Evolutionary conservation across 306 rosid species (phyloP), one percentile per base, ranked within the genome.

Genomic region (Herpetospermum pedunculosum): DNA sequence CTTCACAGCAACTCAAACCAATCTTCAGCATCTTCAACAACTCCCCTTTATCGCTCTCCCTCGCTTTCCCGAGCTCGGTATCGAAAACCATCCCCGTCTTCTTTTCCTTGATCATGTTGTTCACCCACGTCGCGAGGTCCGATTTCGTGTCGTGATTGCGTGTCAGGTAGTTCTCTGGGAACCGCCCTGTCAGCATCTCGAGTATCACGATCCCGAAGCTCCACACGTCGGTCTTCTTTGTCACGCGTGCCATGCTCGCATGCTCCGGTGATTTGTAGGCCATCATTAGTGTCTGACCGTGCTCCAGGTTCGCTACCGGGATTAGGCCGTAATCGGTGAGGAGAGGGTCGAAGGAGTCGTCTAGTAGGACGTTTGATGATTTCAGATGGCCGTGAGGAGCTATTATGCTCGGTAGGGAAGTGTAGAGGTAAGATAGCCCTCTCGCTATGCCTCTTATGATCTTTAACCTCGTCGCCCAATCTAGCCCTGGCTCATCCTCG

Each of bases 221-320:
- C 97, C 97, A 94, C 2, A 91, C 82, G 2, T 94, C 98, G 0
- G 96, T 91, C 80, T 90, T 90, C 88, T 84, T 91, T 1, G 97
- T 91, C 12, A 94, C 85, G 60, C 90, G 89, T 3, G 92, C 90
- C 11, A 77, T 83, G 46, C 84, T 88, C n/a, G 92, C 91, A 41
- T 81, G 85, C 78, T 94, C 97, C 0, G 97, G 98, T 6, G 97
- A 94, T 69, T 89, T 94, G 89, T 91, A 94, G 6, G 97, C 97
- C 92, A 89, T 87, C 90, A 91, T 91, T 63, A 84, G 74, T 46
- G 79, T 80, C 40, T 85, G 91, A 4, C 92, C 85, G 29, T 87
- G 94, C 23, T 94, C 97, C 43, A 78, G 48, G 78, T 85, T 94
- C 71, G 86, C 84, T 23, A 90, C 73, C 0, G 97, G 95, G 49